These are phyloP conservation scores for Hypseocharis bilobata DNA, from an alignment of 441 rosid species.

Conservation along the genomic window DNA sequence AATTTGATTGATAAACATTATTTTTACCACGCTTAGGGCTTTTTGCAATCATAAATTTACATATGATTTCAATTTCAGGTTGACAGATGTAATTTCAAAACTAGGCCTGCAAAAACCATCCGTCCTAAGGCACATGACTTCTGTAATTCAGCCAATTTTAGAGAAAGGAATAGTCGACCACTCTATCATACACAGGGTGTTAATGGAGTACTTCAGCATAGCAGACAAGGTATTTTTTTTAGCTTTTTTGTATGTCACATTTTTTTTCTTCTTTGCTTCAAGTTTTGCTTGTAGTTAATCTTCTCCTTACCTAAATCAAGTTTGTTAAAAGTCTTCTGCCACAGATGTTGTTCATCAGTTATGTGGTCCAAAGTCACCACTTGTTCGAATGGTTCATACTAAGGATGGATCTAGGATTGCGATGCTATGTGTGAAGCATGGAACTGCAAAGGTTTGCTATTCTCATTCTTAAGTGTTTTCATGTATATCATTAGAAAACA, in stretches of 20 bases:
- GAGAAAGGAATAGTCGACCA: constrained; percentile 93
- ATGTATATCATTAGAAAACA: no score
- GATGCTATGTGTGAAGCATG: constrained; percentile 73
- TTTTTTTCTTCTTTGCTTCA: neutral
- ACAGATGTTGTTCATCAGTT: constrained; percentile 64
- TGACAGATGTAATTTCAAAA: constrained; percentile 66
- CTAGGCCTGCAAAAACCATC: constrained; percentile 55
- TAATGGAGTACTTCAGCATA: constrained; percentile 64
- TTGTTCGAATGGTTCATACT: constrained; percentile 90
- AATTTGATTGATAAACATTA: neutral
- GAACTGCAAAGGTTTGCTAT: constrained; percentile 74
- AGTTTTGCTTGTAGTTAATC: neutral
- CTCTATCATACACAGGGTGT: constrained; percentile 62
- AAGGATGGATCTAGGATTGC: constrained; percentile 85
- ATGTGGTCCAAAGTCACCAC: constrained; percentile 65
- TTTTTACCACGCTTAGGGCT: neutral
- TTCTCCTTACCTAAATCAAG: constrained; percentile 20
- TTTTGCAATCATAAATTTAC: constrained; percentile 2
- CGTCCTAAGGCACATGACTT: constrained; percentile 61
- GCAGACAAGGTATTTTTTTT: constrained; percentile 61
- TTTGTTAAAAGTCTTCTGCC: constrained; percentile 57
- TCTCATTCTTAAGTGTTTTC: neutral
- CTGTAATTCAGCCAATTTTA: constrained; percentile 70
- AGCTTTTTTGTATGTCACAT: no score
- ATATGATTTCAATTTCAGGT: constrained; percentile 35